Evolutionary conservation across 345 rosid genomes (phyloP).

Genomic region (Sonneratia alba): DNA sequence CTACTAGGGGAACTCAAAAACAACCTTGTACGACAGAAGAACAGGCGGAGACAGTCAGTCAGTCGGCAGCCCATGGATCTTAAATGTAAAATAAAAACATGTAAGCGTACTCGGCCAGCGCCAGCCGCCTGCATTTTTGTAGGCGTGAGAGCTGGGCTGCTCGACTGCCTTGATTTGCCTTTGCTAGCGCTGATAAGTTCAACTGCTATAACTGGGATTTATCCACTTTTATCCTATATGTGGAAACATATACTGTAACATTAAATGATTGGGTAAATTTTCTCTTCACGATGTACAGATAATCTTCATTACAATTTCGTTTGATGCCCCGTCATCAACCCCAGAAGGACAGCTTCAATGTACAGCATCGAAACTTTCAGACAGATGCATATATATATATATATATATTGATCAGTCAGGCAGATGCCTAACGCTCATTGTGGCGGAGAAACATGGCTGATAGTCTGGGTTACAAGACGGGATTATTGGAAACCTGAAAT

Average conservation of each 20-base stretch:
- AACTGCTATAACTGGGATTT: too few species aligned
- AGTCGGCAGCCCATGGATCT: not conserved
- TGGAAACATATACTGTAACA: not conserved
- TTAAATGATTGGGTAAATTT: not conserved
- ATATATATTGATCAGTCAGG: too few species aligned
- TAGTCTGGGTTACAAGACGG: not conserved
- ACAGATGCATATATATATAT: too few species aligned
- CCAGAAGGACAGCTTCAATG: not conserved
- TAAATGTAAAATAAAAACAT: too few species aligned
- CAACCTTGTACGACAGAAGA: not conserved
- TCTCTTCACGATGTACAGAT: not conserved
- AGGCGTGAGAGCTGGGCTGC: not conserved
- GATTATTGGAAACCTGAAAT: not conserved
- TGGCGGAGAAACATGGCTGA: too few species aligned
- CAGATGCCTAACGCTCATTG: too few species aligned
- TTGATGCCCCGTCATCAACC: not conserved
- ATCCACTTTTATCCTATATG: not conserved
- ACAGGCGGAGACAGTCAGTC: not conserved
- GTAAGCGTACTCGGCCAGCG: not conserved
- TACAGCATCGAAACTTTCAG: too few species aligned
- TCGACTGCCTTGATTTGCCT: too few species aligned
- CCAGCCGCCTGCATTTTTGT: not conserved
- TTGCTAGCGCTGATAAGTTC: too few species aligned
- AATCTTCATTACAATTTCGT: not conserved
- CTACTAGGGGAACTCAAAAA: conserved; percentile 21